These are phyloP conservation scores for Calonectria montana DNA, from an alignment of 2,329 filamentous ascomycete genomes.

Conservation along the genomic window DNA sequence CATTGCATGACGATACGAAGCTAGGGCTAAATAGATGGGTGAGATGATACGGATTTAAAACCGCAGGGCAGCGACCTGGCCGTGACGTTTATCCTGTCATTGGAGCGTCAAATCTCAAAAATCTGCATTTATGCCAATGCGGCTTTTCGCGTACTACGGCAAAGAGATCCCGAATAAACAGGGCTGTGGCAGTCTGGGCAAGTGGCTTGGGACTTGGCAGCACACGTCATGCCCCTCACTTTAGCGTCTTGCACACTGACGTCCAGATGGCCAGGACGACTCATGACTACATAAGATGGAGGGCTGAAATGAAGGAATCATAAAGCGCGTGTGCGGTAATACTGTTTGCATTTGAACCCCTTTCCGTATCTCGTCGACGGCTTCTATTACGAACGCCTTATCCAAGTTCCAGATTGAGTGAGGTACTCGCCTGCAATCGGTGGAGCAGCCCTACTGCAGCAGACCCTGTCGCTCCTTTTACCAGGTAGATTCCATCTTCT, in stretches of 20 bases:
- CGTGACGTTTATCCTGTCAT: neutral
- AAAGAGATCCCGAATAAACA: slow-evolving; percentile 40
- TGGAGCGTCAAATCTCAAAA: slow-evolving; percentile 7
- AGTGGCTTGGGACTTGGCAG: slow-evolving; percentile 46
- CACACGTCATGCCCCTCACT: slow-evolving; percentile 46
- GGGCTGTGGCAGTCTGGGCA: slow-evolving; percentile 42
- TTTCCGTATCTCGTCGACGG: neutral
- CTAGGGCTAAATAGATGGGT: neutral
- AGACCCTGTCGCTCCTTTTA: neutral
- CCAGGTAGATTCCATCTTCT: neutral
- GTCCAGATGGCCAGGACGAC: slow-evolving; percentile 10
- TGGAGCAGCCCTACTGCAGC: slow-evolving; percentile 1
- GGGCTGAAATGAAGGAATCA: neutral
- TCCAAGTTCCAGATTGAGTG: slow-evolving; percentile 1
- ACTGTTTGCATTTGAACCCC: neutral
- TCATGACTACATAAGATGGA: slow-evolving; percentile 20
- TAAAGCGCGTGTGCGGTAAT: slow-evolving; percentile 4
- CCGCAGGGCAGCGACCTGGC: neutral
- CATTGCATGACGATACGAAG: neutral
- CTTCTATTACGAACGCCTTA: neutral
- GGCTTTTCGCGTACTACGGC: slow-evolving; percentile 16
- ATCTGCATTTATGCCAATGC: slow-evolving; percentile 14
- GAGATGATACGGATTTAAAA: neutral
- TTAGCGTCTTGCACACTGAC: slow-evolving; percentile 36
- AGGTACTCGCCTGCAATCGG: neutral